phyloP scores from a whole-genome alignment of 1,284 basidiomycete genomes.

The Neonothopanus nambi region DNA sequence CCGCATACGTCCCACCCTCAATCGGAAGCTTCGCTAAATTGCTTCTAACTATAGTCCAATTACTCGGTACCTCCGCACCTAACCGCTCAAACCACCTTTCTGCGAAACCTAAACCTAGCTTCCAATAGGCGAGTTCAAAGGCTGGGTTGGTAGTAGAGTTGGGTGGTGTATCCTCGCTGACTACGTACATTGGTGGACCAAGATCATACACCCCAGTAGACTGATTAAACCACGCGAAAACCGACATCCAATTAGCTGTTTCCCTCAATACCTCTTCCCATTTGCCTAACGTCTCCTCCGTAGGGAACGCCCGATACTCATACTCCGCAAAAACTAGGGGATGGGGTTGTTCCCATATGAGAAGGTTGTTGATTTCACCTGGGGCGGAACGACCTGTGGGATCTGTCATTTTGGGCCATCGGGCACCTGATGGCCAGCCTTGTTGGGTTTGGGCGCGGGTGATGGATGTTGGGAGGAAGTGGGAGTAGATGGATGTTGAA shows the following conservation, averaged over 20 bases:
- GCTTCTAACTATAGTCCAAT: conserved; percentile 46
- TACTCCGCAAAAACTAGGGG: conserved; percentile 60
- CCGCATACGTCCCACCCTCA: conserved; percentile 49
- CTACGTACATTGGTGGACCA: conserved; percentile 58
- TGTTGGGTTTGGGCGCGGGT: conserved; percentile 50
- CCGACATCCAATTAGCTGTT: conserved; percentile 63
- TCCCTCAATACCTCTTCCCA: conserved; percentile 51
- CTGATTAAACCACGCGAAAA: conserved; percentile 52
- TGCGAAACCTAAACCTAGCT: conserved; percentile 49
- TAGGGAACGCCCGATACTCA: conserved; percentile 50
- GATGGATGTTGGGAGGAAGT: conserved; percentile 49
- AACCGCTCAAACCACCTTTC: conserved; percentile 47
- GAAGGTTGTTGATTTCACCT: conserved; percentile 61
- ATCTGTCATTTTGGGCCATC: conserved; percentile 68
- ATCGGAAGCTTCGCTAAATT: conserved; percentile 51
- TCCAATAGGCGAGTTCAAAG: conserved; percentile 62
- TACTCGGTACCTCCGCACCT: conserved; percentile 38
- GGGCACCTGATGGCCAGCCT: conserved; percentile 50
- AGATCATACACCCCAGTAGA: conserved; percentile 51
- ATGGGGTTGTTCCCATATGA: conserved; percentile 64
- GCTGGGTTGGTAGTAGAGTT: conserved; percentile 55
- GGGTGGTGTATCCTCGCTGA: conserved; percentile 57
- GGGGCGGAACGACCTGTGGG: conserved; percentile 57
- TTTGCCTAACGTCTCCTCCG: conserved; percentile 40
- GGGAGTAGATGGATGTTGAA: conserved; percentile 43